Base-by-base conservation (phyloP, 345 rosid genomes). In the Moringa oleifera region DNA sequence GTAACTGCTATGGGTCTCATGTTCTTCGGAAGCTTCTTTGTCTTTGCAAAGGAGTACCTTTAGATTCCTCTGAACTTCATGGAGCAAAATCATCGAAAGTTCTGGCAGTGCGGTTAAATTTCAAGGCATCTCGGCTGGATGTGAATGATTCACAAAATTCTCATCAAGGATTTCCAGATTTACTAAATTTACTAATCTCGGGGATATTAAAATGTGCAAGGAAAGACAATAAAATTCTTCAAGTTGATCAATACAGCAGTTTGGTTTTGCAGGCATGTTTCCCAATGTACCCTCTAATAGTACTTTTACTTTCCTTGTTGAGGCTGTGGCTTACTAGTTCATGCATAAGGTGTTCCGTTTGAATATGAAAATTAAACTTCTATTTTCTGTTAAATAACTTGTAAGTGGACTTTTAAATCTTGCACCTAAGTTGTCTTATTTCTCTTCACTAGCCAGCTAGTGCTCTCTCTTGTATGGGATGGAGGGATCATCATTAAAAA, bases 11-110 rank as follows among this genome's bases (percentile, higher is more conserved):
- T 57, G 95, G 96, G 41, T 94, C 97, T 66, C 96, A 90, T 74
- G 99, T 94, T 76, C 89, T 94, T 37, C 89, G 99, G 33, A 84
- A 88, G 70, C 85, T 90, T 76, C 87, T 94, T 59, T 85, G 96
- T 80, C 87, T 94, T 60, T 88, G 89, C 73, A 87, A 85, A 71
- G 99, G 97, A 64, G 86, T 79, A 59, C 82, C 91, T 12, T 66
- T 82, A 66, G 93, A 87, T 70, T 82, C 96, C 63, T 69, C 82
- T 9, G 93, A 79, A 60, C 82, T 74, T 74, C 91, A 79, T 74
- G 84, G 88, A 56, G 58, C 76, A 31, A 90, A 90, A 72, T 75
- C 93, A 67, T 76, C 91, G 20, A 61, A 76, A 59, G 45, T 64
- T 83, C 75, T 88, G 68, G 93, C 89, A 0, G 79, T 78, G 67